Conservation (phyloP, 75 land plant species). For the Cupressus sempervirens region DNA sequence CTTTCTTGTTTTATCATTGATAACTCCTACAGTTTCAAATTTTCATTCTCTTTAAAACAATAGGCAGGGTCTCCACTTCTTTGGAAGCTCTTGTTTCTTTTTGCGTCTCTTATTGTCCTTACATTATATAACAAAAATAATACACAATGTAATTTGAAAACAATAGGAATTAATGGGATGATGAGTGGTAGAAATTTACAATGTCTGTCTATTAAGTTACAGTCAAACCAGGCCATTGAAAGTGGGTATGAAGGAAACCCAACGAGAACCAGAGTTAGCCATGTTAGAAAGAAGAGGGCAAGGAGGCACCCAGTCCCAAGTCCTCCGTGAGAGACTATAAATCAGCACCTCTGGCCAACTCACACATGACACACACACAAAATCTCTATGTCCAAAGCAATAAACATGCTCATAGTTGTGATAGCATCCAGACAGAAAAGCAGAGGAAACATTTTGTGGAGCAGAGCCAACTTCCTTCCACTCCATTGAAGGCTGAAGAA, state of each 20-base stretch:
- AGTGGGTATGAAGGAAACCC: not conserved
- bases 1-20: no score
- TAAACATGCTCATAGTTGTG: not conserved
- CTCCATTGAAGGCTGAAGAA: not conserved
- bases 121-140: no score
- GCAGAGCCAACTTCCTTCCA: not conserved
- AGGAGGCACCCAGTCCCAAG: not conserved
- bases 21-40: no score
- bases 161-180: no score
- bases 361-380: not conserved
- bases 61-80: no score
- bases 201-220: no score
- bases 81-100: no score
- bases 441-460: not conserved
- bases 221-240: not conserved
- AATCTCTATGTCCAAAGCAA: not conserved
- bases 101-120: no score
- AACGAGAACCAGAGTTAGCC: not conserved
- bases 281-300: not conserved
- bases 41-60: no score
- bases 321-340: not conserved
- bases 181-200: no score
- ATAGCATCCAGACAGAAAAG: not conserved
- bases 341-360: not conserved
- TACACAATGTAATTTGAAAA: no score